Conservation (phyloP, 2,329 filamentous ascomycete genomes). For the Penicillium sp. region DNA sequence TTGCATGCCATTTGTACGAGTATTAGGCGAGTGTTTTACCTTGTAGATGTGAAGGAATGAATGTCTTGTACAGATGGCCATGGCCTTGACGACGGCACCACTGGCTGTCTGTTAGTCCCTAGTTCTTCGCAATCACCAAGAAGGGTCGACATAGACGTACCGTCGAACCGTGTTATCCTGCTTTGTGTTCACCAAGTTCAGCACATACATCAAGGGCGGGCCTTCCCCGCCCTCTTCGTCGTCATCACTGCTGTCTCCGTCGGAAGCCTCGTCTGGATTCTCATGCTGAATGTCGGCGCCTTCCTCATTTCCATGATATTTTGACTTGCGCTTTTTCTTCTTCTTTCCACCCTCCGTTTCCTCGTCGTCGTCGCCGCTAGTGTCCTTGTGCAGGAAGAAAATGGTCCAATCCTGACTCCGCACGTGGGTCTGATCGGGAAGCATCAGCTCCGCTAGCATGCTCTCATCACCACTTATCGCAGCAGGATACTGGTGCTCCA, state of each 20-base stretch:
- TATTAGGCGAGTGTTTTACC: slow-evolving; percentile 44
- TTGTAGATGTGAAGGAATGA: slow-evolving; percentile 99
- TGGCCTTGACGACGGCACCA: slow-evolving; percentile 92
- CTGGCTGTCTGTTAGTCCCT: slow-evolving; percentile 41
- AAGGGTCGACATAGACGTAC: slow-evolving; percentile 34
- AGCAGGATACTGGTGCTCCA: slow-evolving; percentile 96
- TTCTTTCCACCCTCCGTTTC: slow-evolving; percentile 50
- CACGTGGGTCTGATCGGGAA: slow-evolving; percentile 93
- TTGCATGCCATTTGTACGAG: not conserved
- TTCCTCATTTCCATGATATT: slow-evolving; percentile 43
- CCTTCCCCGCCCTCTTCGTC: slow-evolving; percentile 71
- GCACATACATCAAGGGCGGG: slow-evolving; percentile 89
- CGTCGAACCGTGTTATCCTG: slow-evolving; percentile 85
- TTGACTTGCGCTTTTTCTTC: slow-evolving; percentile 45
- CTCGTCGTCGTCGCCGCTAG: slow-evolving; percentile 72
- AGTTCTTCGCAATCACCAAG: not conserved
- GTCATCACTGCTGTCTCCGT: slow-evolving; percentile 48
- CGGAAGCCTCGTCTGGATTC: slow-evolving; percentile 45
- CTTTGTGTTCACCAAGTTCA: slow-evolving; percentile 97
- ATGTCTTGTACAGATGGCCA: slow-evolving; percentile 97
- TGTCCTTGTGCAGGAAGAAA: slow-evolving; percentile 97
- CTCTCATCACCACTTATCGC: slow-evolving; percentile 95
- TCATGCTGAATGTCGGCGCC: slow-evolving; percentile 47
- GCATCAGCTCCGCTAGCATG: slow-evolving; percentile 97
- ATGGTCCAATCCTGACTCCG: slow-evolving; percentile 98